Base-by-base conservation (phyloP, 2,329 filamentous ascomycete genomes). In the Exophiala bonariae region DNA sequence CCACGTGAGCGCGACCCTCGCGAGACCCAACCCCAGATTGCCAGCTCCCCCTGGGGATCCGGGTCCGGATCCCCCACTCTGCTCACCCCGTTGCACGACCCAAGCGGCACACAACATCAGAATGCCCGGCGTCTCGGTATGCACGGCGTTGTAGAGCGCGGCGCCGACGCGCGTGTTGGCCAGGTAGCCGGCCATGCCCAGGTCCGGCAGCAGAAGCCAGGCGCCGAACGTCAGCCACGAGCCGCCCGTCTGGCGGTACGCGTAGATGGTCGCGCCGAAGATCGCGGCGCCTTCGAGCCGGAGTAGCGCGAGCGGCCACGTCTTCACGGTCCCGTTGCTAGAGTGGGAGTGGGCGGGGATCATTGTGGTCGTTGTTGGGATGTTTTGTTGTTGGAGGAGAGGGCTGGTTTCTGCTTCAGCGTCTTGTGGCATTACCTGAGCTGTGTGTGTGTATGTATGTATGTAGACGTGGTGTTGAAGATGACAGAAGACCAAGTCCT, bases 211-310 rank as follows among this genome's bases (percentile, higher is more conserved):
- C n/a, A 52, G 38, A 1, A 52, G 31, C 19, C 49, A 41, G 23
- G 18, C 41, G 35, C 40, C 51, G 41, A 54, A 54, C 11, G 39
- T 40, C 51, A 42, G 48, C 47, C 47, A 51, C 17, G 51, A 48
- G 13, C 23, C 23, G 19, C 35, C 26, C 36, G 28, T 17, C 37
- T 38, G 50, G 6, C 30, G 41, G 30, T 52, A 52, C 28, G 46
- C 49, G 40, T 41, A 52, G 37, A 52, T 41, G 17, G 49, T 41
- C 13, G 41, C 31, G 23, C 45, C 41, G 26, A 52, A 41, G 19
- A 52, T 41, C 31, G 34, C 41, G 20, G 49, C 46, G 2, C 49
- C 49, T 42, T 52, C 49, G 3, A 52, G 32, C 20, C 23, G 45
- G 35, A 52, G 39, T 3, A 52, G 49, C 23, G 31, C 19, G 19